phyloP scores from a whole-genome alignment of 257 asterid genomes.

The Ilex aquifolium region DNA sequence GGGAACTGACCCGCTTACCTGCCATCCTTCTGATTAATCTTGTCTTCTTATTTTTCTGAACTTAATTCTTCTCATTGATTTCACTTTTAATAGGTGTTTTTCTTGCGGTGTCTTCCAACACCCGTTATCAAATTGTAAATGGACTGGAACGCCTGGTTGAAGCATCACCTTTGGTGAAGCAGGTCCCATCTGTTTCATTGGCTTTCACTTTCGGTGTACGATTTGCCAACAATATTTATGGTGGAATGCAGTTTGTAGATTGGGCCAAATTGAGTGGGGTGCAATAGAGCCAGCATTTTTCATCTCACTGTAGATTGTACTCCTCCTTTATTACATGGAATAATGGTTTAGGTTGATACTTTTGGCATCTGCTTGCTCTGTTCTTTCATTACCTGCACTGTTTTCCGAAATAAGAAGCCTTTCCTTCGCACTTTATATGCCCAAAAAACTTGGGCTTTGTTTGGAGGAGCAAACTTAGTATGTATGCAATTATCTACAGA shows the following conservation, averaged over 20 bases:
- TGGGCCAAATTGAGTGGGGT: conserved; percentile 92
- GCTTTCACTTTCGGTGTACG: conserved; percentile 88
- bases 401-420: too few relatives aligned
- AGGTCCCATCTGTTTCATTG: conserved; percentile 64
- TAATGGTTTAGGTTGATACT: neutral
- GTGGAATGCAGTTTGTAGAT: conserved; percentile 93
- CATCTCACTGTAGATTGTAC: neutral
- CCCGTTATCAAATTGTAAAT: conserved; percentile 83
- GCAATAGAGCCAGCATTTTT: conserved; percentile 32
- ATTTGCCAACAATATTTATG: conserved; percentile 76
- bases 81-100: conserved; percentile 47
- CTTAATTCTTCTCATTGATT: neutral
- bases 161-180: conserved; percentile 62
- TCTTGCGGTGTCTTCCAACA: conserved; percentile 79
- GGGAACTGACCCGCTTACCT: too few relatives aligned
- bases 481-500: too few relatives aligned
- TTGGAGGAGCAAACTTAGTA: too few relatives aligned
- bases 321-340: too few relatives aligned
- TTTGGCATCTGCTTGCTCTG: too few relatives aligned
- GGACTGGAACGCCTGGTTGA: conserved; percentile 78
- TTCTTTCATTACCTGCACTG: too few relatives aligned
- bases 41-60: neutral
- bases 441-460: too few relatives aligned
- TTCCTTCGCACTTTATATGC: too few relatives aligned
- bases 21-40: neutral